These are phyloP conservation scores for Cordyceps javanica DNA, from an alignment of 2,329 filamentous ascomycete genomes.

Conservation along the genomic window DNA sequence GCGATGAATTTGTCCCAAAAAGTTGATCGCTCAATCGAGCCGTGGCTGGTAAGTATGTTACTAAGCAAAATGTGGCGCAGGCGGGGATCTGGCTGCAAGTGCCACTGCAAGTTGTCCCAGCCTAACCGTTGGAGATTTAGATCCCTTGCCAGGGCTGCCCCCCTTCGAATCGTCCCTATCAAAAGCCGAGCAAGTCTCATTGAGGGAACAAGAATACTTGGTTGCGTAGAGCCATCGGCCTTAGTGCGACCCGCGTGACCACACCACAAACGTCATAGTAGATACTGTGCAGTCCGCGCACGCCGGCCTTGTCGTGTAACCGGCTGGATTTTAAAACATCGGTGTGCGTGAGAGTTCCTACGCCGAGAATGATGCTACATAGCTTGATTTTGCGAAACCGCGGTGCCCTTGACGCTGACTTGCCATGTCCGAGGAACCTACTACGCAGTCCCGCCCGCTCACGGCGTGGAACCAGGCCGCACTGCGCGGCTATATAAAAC, in stretches of 20 bases:
- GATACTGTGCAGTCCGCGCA: neutral
- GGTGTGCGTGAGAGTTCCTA: neutral
- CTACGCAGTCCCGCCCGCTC: neutral
- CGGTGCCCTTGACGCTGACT: neutral
- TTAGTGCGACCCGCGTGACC: conserved; percentile 12
- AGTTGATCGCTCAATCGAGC: neutral
- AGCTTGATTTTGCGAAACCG: neutral
- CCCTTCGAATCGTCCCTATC: neutral
- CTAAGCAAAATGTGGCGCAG: conserved; percentile 2
- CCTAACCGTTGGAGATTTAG: neutral
- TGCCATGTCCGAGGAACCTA: neutral
- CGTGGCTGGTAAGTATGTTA: neutral
- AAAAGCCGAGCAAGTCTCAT: neutral
- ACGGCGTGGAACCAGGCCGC: conserved; percentile 17
- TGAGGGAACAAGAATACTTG: neutral
- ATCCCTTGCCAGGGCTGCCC: neutral
- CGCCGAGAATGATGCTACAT: neutral
- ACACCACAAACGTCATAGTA: conserved; percentile 10
- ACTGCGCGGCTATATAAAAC: conserved; percentile 15
- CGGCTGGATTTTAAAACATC: neutral
- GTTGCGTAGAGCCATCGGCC: neutral
- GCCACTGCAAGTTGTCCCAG: neutral
- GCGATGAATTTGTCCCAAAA: conserved; percentile 7
- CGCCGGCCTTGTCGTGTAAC: neutral
- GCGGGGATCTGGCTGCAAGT: neutral